Conservation (phyloP, 2,329 filamentous ascomycete species). For the Ilyonectria mors-panacis region DNA sequence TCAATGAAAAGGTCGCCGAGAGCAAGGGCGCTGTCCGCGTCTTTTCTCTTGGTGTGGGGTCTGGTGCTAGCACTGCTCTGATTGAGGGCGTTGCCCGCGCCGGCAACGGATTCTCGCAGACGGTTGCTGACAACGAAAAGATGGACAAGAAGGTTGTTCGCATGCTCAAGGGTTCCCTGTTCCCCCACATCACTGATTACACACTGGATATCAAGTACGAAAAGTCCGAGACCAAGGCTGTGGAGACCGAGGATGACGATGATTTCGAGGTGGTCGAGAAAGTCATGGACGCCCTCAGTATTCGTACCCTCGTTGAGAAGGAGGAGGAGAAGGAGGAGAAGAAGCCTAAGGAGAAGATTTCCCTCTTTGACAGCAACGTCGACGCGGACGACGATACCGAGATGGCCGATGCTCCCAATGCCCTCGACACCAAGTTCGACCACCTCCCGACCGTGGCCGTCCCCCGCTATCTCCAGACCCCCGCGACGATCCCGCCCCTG, state of each 20-base stretch:
- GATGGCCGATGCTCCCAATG: conserved; percentile 40
- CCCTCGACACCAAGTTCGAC: conserved; percentile 56
- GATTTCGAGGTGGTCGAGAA: conserved; percentile 76
- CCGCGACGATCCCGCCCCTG: conserved; percentile 73
- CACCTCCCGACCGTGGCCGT: conserved; percentile 66
- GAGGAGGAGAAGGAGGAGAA: conserved; percentile 19
- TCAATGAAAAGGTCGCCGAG: conserved; percentile 58
- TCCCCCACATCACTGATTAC: conserved; percentile 76
- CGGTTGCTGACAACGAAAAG: conserved; percentile 73
- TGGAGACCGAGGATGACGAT: conserved; percentile 52
- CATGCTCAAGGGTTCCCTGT: conserved; percentile 81
- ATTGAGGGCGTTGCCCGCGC: conserved; percentile 69
- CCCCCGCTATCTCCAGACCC: conserved; percentile 76
- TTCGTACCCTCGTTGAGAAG: conserved; percentile 50
- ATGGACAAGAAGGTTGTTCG: conserved; percentile 79
- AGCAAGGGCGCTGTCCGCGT: conserved; percentile 63
- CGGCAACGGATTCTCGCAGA: conserved; percentile 73
- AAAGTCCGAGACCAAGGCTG: conserved; percentile 27
- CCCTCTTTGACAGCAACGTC: conserved; percentile 69
- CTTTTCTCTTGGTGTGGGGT: conserved; percentile 70
- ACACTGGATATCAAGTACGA: conserved; percentile 74
- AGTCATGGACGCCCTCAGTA: conserved; percentile 63
- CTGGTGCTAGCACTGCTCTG: conserved; percentile 64
- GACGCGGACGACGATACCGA: conserved; percentile 59
- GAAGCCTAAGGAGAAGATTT: conserved; percentile 59